Evolutionary conservation across 768 basidiomycete genomes (phyloP).

Genomic region (Lentinula boryana): DNA sequence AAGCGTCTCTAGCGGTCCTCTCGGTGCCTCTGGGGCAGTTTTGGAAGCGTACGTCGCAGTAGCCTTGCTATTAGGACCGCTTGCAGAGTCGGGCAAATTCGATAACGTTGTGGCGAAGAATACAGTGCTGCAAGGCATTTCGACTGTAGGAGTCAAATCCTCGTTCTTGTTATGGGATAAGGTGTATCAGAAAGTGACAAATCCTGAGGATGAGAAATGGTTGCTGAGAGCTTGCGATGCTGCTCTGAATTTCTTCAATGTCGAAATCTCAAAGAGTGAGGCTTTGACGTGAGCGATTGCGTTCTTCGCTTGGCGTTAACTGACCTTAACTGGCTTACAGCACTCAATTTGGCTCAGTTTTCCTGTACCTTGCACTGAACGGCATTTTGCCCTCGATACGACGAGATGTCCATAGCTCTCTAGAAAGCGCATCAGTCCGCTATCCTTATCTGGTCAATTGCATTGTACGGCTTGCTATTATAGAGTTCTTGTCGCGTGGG

Average conservation of each 20-base stretch:
- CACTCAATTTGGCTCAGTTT: conserved; percentile 54
- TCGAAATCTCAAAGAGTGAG: conserved; percentile 48
- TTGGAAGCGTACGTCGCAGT: conserved; percentile 80
- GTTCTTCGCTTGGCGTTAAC: neutral
- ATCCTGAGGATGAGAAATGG: conserved; percentile 65
- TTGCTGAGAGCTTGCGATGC: conserved; percentile 60
- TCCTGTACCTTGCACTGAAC: conserved; percentile 66
- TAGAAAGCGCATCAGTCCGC: conserved; percentile 23
- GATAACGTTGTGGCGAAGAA: conserved; percentile 47
- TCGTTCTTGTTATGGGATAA: conserved; percentile 88
- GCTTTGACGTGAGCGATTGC: conserved; percentile 41
- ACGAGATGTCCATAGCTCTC: conserved; percentile 39
- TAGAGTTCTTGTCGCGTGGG: conserved; percentile 36
- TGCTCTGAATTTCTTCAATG: conserved; percentile 37
- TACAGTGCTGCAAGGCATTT: conserved; percentile 39
- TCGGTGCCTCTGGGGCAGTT: conserved; percentile 58
- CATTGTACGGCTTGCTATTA: conserved; percentile 58
- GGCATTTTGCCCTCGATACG: conserved; percentile 49
- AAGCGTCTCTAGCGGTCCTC: conserved; percentile 51
- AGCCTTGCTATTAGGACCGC: conserved; percentile 60
- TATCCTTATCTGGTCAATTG: conserved; percentile 35
- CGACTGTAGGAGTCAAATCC: conserved; percentile 56
- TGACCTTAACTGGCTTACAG: conserved; percentile 25
- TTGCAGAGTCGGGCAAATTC: conserved; percentile 43
- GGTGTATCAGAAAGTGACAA: conserved; percentile 57